Conservation (phyloP, 495 filamentous ascomycete species). For the Xylaria bambusicola region DNA sequence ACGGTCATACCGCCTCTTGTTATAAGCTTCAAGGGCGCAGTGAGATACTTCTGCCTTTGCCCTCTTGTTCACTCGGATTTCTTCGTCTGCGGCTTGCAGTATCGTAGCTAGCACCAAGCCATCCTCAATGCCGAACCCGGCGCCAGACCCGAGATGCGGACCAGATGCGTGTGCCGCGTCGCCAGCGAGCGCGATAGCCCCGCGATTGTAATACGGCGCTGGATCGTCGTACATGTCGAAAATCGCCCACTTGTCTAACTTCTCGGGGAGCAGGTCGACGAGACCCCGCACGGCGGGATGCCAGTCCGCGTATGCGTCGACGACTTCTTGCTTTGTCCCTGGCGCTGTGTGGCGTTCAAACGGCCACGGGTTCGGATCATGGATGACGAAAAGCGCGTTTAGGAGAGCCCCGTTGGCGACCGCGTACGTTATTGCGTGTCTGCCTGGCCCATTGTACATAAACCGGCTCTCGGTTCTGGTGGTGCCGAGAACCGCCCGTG, state of each 20-base stretch:
- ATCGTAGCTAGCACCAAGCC: slow-evolving; percentile 45
- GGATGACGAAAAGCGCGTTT: slow-evolving; percentile 44
- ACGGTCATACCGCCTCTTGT: slow-evolving; percentile 37
- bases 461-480: slow-evolving; percentile 32
- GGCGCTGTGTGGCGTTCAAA: slow-evolving; percentile 36
- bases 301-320: slow-evolving; percentile 40
- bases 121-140: slow-evolving; percentile 59
- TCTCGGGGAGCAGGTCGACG: slow-evolving; percentile 34
- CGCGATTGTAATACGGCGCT: slow-evolving; percentile 31
- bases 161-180: slow-evolving; percentile 46
- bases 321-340: slow-evolving; percentile 34
- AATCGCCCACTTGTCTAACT: slow-evolving; percentile 46
- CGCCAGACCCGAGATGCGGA: slow-evolving; percentile 57
- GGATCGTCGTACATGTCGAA: slow-evolving; percentile 48
- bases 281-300: slow-evolving; percentile 38
- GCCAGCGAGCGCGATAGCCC: slow-evolving; percentile 26
- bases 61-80: background rate
- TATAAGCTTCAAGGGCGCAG: slow-evolving; percentile 41
- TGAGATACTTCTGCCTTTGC: slow-evolving; percentile 23
- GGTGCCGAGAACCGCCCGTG: slow-evolving; percentile 30
- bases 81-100: slow-evolving; percentile 33
- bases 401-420: slow-evolving; percentile 38
- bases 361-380: slow-evolving; percentile 37
- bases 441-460: slow-evolving; percentile 46
- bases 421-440: slow-evolving; percentile 44